These are phyloP conservation scores for Hevea brasiliensis DNA, from an alignment of 345 rosid genomes.

Conservation along the genomic window DNA sequence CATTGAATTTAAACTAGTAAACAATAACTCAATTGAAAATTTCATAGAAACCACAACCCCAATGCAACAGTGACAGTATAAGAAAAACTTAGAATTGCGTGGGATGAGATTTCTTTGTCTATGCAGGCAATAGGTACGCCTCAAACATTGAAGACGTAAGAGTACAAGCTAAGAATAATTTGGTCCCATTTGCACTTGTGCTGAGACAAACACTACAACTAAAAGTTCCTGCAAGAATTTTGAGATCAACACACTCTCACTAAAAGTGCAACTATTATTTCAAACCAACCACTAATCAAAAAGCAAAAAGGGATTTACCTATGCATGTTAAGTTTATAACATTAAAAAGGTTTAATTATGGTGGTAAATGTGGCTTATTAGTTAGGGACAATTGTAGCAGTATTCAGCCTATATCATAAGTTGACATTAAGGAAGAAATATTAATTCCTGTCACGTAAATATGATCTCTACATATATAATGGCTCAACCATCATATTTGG, in stretches of 20 bases:
- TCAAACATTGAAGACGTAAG: conserved; percentile 44
- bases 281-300: no score
- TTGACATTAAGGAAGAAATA: neutral
- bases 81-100: neutral
- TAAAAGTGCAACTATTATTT: neutral
- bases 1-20: no score
- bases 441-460: neutral
- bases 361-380: no score
- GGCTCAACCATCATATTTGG: neutral
- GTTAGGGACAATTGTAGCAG: no score
- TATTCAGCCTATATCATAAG: neutral
- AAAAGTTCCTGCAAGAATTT: neutral
- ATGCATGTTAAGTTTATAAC: no score
- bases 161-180: conserved; percentile 74
- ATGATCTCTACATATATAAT: neutral
- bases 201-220: conserved; percentile 49
- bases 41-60: neutral
- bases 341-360: no score
- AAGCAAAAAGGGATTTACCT: no score
- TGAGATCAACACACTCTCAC: neutral
- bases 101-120: conserved; percentile 81
- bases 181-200: conserved; percentile 31
- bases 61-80: neutral
- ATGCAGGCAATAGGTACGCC: conserved; percentile 60
- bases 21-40: neutral